Percentiles rank a stretch among this genome's conserved stretches.
These are phyloP conservation scores for Alternaria incomplexa DNA, from an alignment of 2,329 filamentous ascomycete genomes.

Conservation along the genomic window DNA sequence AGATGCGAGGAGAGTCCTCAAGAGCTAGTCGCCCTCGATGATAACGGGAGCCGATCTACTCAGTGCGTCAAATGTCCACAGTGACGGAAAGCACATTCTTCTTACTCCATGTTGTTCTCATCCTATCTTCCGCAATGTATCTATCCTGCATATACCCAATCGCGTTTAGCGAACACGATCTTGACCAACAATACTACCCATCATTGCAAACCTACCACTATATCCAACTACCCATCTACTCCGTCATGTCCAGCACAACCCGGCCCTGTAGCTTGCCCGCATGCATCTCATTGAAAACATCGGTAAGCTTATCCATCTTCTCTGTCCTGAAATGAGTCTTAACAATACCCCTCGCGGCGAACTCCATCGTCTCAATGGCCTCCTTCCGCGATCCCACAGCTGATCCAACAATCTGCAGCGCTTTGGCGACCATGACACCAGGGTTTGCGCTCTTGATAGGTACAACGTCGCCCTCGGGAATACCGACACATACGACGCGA, in stretches of 20 bases:
- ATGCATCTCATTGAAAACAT: conserved; percentile 56
- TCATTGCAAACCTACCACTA: too few relatives aligned
- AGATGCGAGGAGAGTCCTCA: background rate
- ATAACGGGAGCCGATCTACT: too few relatives aligned
- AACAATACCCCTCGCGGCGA: conserved; percentile 51
- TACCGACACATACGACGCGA: conserved; percentile 54
- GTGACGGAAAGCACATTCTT: too few relatives aligned
- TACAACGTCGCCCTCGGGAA: conserved; percentile 56
- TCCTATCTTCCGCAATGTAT: too few relatives aligned
- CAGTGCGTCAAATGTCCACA: too few relatives aligned
- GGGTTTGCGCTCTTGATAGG: conserved; percentile 52
- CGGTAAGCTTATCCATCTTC: conserved; percentile 57
- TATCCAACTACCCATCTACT: too few relatives aligned
- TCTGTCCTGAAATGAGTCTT: conserved; percentile 56
- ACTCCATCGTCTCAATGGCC: conserved; percentile 57
- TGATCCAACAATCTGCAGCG: conserved; percentile 52
- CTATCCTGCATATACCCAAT: too few relatives aligned
- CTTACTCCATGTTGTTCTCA: too few relatives aligned
- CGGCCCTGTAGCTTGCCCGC: conserved; percentile 53
- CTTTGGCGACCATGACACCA: conserved; percentile 51
- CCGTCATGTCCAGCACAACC: conserved; percentile 56
- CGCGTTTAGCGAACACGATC: too few relatives aligned
- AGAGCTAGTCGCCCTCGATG: too few relatives aligned
- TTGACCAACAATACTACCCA: too few relatives aligned
- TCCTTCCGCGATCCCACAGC: conserved; percentile 56